Conservation (phyloP, 2,329 filamentous ascomycete species). For the Aspergillus proliferans region DNA sequence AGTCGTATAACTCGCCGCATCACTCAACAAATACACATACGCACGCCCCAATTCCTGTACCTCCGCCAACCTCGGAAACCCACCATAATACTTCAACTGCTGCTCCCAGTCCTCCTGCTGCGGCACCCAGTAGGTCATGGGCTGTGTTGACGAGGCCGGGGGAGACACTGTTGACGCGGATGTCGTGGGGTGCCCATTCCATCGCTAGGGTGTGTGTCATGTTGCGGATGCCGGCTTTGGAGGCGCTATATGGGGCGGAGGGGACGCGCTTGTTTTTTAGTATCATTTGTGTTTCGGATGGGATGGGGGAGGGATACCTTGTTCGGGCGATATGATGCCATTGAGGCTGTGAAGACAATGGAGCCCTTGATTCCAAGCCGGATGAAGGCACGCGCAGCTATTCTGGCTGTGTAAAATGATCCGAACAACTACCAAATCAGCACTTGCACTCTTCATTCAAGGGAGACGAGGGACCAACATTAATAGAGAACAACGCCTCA, state of each 20-base stretch:
- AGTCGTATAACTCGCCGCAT: slow-evolving; percentile 44
- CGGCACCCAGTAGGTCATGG: slow-evolving; percentile 46
- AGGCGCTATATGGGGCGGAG: slow-evolving; percentile 40
- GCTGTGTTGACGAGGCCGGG: slow-evolving; percentile 19
- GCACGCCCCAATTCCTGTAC: slow-evolving; percentile 47
- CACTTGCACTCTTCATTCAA: neutral
- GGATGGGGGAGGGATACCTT: slow-evolving; percentile 19
- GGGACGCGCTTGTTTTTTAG: slow-evolving; percentile 16
- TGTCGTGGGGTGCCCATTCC: slow-evolving; percentile 64
- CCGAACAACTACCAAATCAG: slow-evolving; percentile 28
- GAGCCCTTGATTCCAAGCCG: slow-evolving; percentile 40
- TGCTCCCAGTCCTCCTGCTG: slow-evolving; percentile 46
- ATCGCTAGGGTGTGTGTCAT: slow-evolving; percentile 52
- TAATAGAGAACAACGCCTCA: slow-evolving; percentile 39
- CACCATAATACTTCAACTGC: slow-evolving; percentile 51
- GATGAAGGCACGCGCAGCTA: slow-evolving; percentile 42
- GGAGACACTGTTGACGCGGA: slow-evolving; percentile 59
- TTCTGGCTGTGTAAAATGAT: slow-evolving; percentile 40
- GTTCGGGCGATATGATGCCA: slow-evolving; percentile 45
- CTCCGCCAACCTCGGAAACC: slow-evolving; percentile 47
- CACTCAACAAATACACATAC: slow-evolving; percentile 45
- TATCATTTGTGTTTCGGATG: neutral
- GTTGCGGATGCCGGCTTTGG: slow-evolving; percentile 41
- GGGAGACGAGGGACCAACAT: slow-evolving; percentile 11
- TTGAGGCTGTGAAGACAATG: slow-evolving; percentile 38